A percentile compares a stretch with the other conserved stretches of the same genome.
Conservation (phyloP, 305 asterid genomes). For the Plantago coronopus region DNA sequence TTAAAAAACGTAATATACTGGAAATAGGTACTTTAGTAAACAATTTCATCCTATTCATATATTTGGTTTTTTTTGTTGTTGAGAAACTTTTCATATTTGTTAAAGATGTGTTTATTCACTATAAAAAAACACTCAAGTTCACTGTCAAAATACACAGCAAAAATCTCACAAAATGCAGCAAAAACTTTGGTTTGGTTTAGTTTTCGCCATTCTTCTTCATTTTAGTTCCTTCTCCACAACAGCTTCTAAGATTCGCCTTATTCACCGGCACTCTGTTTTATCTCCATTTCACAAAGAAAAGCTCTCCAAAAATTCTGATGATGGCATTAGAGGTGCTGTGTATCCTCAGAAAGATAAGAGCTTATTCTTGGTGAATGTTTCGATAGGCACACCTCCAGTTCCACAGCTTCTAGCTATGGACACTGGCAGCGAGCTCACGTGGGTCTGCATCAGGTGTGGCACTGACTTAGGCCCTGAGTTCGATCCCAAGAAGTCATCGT, state of each 20-base stretch:
- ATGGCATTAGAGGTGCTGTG: slow-evolving; percentile 14
- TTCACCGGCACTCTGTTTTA: slow-evolving; percentile 16
- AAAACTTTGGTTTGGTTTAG: background rate
- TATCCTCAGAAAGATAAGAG: background rate
- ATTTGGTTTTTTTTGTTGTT: too few species aligned
- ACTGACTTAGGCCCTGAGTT: background rate
- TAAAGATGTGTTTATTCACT: background rate
- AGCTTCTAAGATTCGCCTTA: slow-evolving; percentile 15
- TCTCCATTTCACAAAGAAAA: background rate
- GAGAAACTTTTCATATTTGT: too few species aligned
- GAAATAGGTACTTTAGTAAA: too few species aligned
- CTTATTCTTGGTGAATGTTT: slow-evolving; percentile 23
- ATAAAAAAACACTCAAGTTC: background rate
- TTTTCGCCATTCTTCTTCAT: background rate
- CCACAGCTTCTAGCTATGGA: slow-evolving; percentile 28
- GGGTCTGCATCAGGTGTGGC: slow-evolving; percentile 20
- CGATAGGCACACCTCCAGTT: slow-evolving; percentile 29
- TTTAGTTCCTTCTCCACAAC: background rate
- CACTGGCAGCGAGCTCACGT: slow-evolving; percentile 26
- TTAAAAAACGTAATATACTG: too few species aligned
- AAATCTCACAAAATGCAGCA: background rate
- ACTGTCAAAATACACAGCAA: background rate
- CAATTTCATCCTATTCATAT: too few species aligned
- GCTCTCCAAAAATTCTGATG: background rate
- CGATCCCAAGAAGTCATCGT: slow-evolving; percentile 20